Conservation (phyloP, 2,329 filamentous ascomycete species). For the Didymellaceae sp. region DNA sequence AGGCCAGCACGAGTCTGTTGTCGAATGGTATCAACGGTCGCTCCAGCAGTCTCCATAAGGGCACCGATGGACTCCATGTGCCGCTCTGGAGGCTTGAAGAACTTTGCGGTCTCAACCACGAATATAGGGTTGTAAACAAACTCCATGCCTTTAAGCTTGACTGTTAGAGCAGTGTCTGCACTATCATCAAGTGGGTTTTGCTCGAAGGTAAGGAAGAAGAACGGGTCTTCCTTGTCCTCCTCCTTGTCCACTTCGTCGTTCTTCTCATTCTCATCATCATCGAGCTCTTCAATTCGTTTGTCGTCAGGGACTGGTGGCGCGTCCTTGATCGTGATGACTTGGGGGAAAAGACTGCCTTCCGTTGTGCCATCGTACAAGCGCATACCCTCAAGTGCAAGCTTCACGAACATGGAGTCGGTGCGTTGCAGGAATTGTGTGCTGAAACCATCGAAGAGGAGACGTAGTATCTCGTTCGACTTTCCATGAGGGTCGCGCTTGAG, state of each 20-base stretch:
- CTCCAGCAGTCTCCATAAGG: slow-evolving; percentile 92
- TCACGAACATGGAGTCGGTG: slow-evolving; percentile 87
- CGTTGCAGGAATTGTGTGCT: slow-evolving; percentile 87
- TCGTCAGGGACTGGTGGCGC: slow-evolving; percentile 66
- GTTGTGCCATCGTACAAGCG: slow-evolving; percentile 97
- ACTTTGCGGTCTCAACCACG: slow-evolving; percentile 86
- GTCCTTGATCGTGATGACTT: slow-evolving; percentile 96
- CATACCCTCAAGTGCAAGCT: slow-evolving; percentile 89
- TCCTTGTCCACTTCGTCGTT: slow-evolving; percentile 53
- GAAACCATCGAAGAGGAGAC: slow-evolving; percentile 93
- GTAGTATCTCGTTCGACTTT: slow-evolving; percentile 80
- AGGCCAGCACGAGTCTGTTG: slow-evolving; percentile 95
- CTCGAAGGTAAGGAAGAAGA: slow-evolving; percentile 93
- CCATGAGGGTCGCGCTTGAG: slow-evolving; percentile 83
- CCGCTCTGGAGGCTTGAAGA: slow-evolving; percentile 93
- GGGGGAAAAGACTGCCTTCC: slow-evolving; percentile 85
- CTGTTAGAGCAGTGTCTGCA: slow-evolving; percentile 86
- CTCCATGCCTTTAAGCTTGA: slow-evolving; percentile 93
- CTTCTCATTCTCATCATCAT: slow-evolving; percentile 55
- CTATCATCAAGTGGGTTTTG: slow-evolving; percentile 93
- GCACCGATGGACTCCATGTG: slow-evolving; percentile 99
- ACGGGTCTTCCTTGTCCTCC: slow-evolving; percentile 69
- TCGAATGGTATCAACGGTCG: slow-evolving; percentile 91
- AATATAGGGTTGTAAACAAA: slow-evolving; percentile 98
- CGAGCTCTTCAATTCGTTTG: slow-evolving; percentile 56